Evolutionary conservation across 768 basidiomycete species (phyloP).

Genomic region (Amanita rubescens): DNA sequence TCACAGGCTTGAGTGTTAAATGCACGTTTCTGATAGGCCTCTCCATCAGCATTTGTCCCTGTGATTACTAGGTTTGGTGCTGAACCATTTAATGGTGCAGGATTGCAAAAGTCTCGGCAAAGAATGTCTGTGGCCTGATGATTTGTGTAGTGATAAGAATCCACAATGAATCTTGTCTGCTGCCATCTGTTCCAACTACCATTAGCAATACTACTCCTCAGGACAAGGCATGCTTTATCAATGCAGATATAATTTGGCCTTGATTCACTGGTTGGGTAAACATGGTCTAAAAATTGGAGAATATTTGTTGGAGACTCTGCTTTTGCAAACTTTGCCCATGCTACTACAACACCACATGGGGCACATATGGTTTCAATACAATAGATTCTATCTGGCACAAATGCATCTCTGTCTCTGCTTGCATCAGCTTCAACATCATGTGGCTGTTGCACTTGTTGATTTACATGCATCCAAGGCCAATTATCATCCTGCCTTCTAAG

Average conservation of each 20-base stretch:
- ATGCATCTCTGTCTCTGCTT: neutral
- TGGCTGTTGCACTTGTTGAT: neutral
- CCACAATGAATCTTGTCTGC: no score
- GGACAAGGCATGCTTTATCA: neutral
- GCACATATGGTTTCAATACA: neutral
- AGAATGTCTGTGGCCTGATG: no score
- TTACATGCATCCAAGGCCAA: neutral
- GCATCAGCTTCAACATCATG: neutral
- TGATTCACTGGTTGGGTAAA: neutral
- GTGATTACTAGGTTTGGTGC: no score
- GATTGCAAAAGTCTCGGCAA: no score
- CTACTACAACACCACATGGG: neutral
- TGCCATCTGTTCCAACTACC: neutral
- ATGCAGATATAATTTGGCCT: neutral
- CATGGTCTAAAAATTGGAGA: constrained; percentile 12
- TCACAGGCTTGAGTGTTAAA: constrained; percentile 18
- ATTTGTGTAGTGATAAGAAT: no score
- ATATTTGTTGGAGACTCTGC: constrained; percentile 20
- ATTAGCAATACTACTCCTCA: constrained; percentile 9
- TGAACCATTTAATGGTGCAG: no score
- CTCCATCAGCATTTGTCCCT: no score
- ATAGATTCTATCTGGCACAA: neutral
- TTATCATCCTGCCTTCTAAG: neutral
- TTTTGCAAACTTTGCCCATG: constrained; percentile 11
- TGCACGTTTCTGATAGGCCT: neutral